Conservation (phyloP, 768 basidiomycete genomes). For the Lentinula lateritia region DNA sequence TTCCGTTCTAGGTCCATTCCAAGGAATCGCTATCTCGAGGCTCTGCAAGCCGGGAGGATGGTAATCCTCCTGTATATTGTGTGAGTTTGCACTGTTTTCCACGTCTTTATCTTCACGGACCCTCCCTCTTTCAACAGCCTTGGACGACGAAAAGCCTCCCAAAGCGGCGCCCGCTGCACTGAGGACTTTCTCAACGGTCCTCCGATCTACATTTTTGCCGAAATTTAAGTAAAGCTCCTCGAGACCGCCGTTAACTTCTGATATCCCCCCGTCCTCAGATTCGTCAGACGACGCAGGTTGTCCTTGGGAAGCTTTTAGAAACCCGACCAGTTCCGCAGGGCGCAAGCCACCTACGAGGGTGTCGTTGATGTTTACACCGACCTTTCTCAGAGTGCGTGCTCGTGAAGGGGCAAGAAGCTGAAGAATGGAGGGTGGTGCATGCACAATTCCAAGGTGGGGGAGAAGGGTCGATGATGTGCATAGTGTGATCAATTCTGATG, state of each 20-base stretch:
- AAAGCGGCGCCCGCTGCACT: conserved; percentile 33
- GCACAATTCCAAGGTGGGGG: conserved; percentile 31
- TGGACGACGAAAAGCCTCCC: conserved; percentile 18
- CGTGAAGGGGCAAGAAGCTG: conserved; percentile 11
- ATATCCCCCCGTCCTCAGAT: not conserved
- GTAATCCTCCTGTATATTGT: not conserved
- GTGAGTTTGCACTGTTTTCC: not conserved
- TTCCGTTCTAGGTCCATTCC: conserved; percentile 6
- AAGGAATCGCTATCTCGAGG: conserved; percentile 4
- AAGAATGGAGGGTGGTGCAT: conserved; percentile 26
- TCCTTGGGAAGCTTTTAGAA: not conserved
- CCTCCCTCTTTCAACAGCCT: not conserved
- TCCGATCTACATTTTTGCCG: conserved; percentile 31
- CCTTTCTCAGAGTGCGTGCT: conserved; percentile 17
- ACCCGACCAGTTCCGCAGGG: conserved; percentile 32
- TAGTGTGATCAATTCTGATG: conserved; percentile 12
- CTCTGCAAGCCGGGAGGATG: not conserved
- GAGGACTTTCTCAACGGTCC: conserved; percentile 41
- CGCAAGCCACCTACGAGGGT: conserved; percentile 42
- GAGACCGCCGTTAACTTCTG: conserved; percentile 20
- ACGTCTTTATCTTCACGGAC: not conserved
- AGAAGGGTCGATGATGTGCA: conserved; percentile 31
- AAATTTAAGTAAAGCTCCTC: conserved; percentile 28
- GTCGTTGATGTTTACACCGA: conserved; percentile 34
- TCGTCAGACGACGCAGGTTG: not conserved